Percentiles rank a stretch among this genome's conserved stretches.
phyloP scores from a whole-genome alignment of 1,284 basidiomycete species.

The Melampsora abietis-canadensis region DNA sequence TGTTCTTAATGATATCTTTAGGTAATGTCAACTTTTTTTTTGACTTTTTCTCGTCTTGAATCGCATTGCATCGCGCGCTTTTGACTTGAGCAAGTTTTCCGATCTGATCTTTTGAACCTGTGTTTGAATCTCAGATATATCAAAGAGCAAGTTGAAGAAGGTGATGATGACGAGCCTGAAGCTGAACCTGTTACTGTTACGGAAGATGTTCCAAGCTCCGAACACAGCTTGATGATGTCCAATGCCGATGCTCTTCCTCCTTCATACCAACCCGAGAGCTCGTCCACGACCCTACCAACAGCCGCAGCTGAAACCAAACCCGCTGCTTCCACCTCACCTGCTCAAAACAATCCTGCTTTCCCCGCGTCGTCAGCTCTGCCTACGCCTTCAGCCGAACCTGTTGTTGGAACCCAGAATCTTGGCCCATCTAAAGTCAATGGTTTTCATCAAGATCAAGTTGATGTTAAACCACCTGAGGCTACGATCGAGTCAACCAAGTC shows the following conservation, averaged over 20 bases:
- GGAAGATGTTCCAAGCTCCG: slow-evolving; percentile 45
- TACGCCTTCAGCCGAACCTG: not conserved
- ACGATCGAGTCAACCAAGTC: slow-evolving; percentile 17
- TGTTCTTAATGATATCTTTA: slow-evolving; percentile 99
- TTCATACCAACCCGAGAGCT: not conserved
- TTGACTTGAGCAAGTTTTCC: no score
- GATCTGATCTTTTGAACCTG: not conserved
- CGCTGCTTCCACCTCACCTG: slow-evolving; percentile 1
- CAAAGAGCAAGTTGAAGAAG: slow-evolving; percentile 38
- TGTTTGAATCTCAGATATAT: slow-evolving; percentile 21
- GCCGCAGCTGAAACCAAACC: not conserved
- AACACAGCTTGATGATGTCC: slow-evolving; percentile 22
- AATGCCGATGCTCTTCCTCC: slow-evolving; percentile 11
- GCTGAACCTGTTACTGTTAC: slow-evolving; percentile 53
- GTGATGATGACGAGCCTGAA: slow-evolving; percentile 44
- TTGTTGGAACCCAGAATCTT: not conserved
- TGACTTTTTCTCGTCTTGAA: no score
- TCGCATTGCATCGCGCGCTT: no score
- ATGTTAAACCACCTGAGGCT: slow-evolving; percentile 19
- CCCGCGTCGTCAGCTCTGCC: not conserved
- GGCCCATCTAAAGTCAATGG: slow-evolving; percentile 32
- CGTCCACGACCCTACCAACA: not conserved
- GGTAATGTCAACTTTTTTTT: slow-evolving; percentile 56
- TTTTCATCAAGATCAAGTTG: slow-evolving; percentile 32
- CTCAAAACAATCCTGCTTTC: not conserved